These are phyloP conservation scores for Fusarium sublunatum DNA, from an alignment of 2,329 filamentous ascomycete species.

Conservation along the genomic window DNA sequence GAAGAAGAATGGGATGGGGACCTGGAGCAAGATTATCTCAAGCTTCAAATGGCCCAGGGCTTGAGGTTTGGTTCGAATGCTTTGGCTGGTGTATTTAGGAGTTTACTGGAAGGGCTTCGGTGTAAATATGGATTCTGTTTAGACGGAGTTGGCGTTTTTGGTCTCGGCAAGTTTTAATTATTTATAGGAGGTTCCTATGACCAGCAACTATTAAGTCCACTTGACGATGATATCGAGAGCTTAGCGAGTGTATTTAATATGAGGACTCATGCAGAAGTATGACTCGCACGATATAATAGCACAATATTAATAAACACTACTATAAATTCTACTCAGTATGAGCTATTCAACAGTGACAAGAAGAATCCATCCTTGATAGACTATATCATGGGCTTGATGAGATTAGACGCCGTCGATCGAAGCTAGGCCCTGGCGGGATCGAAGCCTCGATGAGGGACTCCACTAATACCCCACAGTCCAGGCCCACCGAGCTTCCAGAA, in stretches of 20 bases:
- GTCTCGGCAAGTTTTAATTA: neutral
- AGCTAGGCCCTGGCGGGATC: neutral
- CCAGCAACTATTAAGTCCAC: no score
- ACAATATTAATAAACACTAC: no score
- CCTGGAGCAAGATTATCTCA: neutral
- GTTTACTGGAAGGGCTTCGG: neutral
- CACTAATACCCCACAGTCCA: slow-evolving; percentile 4
- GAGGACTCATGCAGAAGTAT: no score
- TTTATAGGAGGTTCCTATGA: no score
- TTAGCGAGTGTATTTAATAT: no score
- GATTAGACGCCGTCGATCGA: neutral
- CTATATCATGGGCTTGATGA: no score
- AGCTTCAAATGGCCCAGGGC: neutral
- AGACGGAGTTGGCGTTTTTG: neutral
- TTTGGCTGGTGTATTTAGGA: neutral
- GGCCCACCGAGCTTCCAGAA: slow-evolving; percentile 16
- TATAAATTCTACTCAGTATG: no score
- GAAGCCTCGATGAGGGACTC: slow-evolving; percentile 5
- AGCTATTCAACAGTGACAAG: no score
- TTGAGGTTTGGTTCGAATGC: neutral
- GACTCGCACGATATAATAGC: no score
- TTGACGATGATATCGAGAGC: no score
- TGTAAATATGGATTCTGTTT: neutral
- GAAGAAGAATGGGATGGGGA: neutral
- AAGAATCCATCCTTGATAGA: no score